Conservation (phyloP, 2,329 filamentous ascomycete genomes). For the Beauveria pseudobassiana region DNA sequence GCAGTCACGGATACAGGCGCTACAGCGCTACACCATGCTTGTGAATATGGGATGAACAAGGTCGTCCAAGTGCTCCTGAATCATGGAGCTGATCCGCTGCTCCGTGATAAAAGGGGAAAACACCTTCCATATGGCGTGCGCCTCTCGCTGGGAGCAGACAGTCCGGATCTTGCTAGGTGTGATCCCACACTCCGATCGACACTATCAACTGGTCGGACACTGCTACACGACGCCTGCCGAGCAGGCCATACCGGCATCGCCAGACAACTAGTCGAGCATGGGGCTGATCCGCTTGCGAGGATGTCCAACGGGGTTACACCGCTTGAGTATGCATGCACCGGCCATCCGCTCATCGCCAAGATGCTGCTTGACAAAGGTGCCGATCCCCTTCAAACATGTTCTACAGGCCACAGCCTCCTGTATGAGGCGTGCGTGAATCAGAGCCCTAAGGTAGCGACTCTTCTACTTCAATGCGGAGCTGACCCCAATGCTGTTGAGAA, state of each 20-base stretch:
- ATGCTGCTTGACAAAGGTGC: conserved; percentile 5
- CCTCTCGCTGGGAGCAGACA: neutral
- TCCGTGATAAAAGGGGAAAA: neutral
- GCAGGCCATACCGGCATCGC: neutral
- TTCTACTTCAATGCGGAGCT: neutral
- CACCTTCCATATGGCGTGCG: neutral
- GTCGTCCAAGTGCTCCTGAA: neutral
- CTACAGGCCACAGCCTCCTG: neutral
- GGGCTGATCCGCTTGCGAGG: neutral
- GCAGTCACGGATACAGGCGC: neutral
- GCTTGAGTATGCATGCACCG: neutral
- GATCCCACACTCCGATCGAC: neutral
- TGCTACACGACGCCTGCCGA: neutral
- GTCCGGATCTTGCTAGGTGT: neutral
- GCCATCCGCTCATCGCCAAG: neutral
- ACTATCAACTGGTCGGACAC: neutral
- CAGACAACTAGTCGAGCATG: neutral
- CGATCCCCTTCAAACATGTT: neutral
- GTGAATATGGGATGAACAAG: neutral
- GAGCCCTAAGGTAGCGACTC: neutral
- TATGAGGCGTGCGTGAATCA: neutral
- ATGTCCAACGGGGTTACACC: neutral
- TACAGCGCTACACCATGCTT: neutral
- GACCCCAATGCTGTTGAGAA: neutral
- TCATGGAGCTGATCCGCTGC: neutral